Percentiles rank a stretch among this genome's conserved stretches.
phyloP scores from a whole-genome alignment of 140 eudicot genomes.

The Erigeron philadelphicus region DNA sequence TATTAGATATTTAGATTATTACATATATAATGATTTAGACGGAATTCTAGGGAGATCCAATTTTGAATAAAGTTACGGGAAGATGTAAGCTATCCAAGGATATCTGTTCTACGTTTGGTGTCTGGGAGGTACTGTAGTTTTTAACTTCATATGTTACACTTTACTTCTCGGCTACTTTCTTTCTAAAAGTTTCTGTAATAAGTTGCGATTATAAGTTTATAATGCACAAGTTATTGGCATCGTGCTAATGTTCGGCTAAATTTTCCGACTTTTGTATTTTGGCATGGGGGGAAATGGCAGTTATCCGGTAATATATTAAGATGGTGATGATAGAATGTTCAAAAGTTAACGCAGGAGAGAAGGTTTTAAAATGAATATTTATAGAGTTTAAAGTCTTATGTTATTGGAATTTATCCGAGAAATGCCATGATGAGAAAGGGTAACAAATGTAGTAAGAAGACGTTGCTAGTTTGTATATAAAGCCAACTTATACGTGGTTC shows the following conservation, averaged over 20 bases:
- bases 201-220: not conserved
- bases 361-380: no score
- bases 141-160: slow-evolving; percentile 18
- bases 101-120: slow-evolving; percentile 1
- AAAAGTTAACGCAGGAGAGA: no score
- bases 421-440: not conserved
- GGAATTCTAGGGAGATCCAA: not conserved
- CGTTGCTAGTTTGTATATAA: not conserved
- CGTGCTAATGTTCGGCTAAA: not conserved
- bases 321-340: no score
- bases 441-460: slow-evolving; percentile 3
- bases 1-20: not conserved
- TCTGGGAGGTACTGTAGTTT: not conserved
- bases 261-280: not conserved
- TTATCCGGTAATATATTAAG: no score
- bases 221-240: not conserved
- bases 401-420: not conserved
- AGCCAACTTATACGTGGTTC: no score
- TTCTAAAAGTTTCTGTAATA: not conserved
- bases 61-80: not conserved
- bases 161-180: slow-evolving; percentile 12
- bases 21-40: not conserved
- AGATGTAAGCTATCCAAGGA: not conserved
- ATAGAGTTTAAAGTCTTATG: no score
- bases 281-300: not conserved